Evolutionary conservation across 75 land plant genomes (phyloP), one percentile per base, ranked within the genome.

Genomic region (Cunninghamia lanceolata): DNA sequence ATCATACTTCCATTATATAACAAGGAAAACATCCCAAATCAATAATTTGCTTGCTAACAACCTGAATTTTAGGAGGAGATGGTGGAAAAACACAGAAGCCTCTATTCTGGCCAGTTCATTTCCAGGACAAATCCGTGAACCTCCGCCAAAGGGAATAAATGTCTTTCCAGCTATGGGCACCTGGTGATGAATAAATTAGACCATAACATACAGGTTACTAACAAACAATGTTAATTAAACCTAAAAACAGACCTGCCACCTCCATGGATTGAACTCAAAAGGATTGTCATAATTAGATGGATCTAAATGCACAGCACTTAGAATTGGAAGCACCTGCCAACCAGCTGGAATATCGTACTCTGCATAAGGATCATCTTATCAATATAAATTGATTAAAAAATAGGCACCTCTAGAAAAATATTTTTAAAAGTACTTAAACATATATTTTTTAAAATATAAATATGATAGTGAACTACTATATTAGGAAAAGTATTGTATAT

Each of bases 281-380:
- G 84, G 52, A 83, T 52, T 32, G 21, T 83, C 56, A n/a, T 47
- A 17, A 15, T 30, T 16, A 83, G 34, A 83, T 19, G 47, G 2
- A 28, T 83, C 84, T 45, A 83, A 34, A 52, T 83, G 84, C 38
- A 83, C 84, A 25, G 52, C 90, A 42, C 83, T 89, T 25, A 90
- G 82, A 3, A 91, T 56, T 1, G 94, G 92, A 14, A 90, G 90
- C 38, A 91, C 93, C 83, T 89, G 86, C 93, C 93, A 91, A 1
- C 93, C 93, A 0, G 89, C 45, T 0, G 93, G 93, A 74, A 93
- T 91, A 16, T 87, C 13, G 68, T 86, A 88, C 0, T 68, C 93
- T 91, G 85, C 47, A 82, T 50, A 50, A 13, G 35, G 15, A 73
- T 73, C 13, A n/a, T 11, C 2, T 30, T 73, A 34, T 32, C 13